A percentile compares a stretch with the other conserved stretches of the same genome.
phyloP scores from a whole-genome alignment of 1,139 yeast species.

The Yamadazyma atmosphaerica region DNA sequence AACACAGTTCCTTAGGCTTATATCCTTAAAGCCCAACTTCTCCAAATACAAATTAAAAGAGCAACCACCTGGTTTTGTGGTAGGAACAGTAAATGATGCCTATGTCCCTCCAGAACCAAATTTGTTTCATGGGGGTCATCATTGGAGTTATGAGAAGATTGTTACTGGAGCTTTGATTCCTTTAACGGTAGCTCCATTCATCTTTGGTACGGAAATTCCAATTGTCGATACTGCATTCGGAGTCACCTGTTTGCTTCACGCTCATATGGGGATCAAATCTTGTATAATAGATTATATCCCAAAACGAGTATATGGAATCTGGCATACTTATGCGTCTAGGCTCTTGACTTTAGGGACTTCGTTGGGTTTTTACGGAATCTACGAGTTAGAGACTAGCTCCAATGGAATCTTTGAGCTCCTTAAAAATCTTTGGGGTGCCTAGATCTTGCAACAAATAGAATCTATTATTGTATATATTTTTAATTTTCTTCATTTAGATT shows the following conservation, averaged over 20 bases:
- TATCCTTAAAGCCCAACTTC: conserved; percentile 47
- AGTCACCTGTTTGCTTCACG: conserved; percentile 58
- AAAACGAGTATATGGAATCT: conserved; percentile 66
- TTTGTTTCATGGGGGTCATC: conserved; percentile 63
- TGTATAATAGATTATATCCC: conserved; percentile 83
- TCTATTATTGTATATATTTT: neutral
- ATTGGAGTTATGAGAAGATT: conserved; percentile 70
- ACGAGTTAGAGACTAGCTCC: conserved; percentile 55
- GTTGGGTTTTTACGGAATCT: conserved; percentile 66
- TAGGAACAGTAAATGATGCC: conserved; percentile 78
- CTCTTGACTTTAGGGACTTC: conserved; percentile 63
- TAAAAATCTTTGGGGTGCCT: conserved; percentile 38
- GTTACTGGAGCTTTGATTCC: conserved; percentile 65
- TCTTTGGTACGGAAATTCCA: conserved; percentile 50
- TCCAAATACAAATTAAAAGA: conserved; percentile 53
- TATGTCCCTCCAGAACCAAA: conserved; percentile 57
- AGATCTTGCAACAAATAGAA: neutral
- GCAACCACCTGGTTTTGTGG: conserved; percentile 75
- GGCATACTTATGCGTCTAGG: conserved; percentile 62
- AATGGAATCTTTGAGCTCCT: conserved; percentile 59
- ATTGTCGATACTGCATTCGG: conserved; percentile 61
- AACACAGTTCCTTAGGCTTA: conserved; percentile 13
- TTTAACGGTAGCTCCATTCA: conserved; percentile 60
- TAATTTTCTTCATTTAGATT: conserved; percentile 1
- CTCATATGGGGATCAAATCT: conserved; percentile 70